Conservation (phyloP, 768 basidiomycete species). For the Boletellus ananas region DNA sequence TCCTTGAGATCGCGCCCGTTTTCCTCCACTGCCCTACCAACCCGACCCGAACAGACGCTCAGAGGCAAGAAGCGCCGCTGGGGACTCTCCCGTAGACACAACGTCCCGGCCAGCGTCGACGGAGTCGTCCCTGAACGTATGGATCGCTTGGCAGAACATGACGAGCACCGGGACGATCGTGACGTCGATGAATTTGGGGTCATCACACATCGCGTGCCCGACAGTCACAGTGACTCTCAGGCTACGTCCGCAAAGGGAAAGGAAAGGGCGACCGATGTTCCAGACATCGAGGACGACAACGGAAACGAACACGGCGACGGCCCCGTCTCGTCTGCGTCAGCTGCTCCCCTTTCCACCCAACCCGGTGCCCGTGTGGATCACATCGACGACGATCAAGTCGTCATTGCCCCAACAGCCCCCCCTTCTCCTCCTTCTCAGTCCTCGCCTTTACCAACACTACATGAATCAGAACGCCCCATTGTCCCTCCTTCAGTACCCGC, state of each 20-base stretch:
- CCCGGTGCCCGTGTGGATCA: constrained; percentile 1
- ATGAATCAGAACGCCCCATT: constrained; percentile 9
- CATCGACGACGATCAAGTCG: constrained; percentile 18
- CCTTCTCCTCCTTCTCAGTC: constrained; percentile 7
- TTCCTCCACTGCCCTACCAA: constrained; percentile 18
- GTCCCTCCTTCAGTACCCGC: constrained; percentile 12
- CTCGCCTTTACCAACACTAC: constrained; percentile 9
- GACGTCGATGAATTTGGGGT: constrained; percentile 27
- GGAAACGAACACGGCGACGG: neutral
- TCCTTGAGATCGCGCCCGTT: constrained; percentile 16
- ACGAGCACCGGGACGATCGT: constrained; percentile 28
- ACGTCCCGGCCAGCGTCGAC: constrained; percentile 9
- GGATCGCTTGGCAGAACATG: constrained; percentile 19
- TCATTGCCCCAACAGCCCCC: constrained; percentile 17
- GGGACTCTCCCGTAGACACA: constrained; percentile 21
- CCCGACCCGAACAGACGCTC: constrained; percentile 25
- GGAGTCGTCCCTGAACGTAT: constrained; percentile 16
- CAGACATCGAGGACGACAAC: constrained; percentile 4
- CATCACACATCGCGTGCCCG: constrained; percentile 27
- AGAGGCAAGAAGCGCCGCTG: constrained; percentile 27
- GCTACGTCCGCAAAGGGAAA: constrained; percentile 33
- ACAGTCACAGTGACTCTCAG: constrained; percentile 25
- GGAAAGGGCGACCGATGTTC: constrained; percentile 30
- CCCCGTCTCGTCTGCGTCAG: constrained; percentile 20
- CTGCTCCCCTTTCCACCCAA: constrained; percentile 3